Evolutionary conservation across 441 rosid genomes (phyloP).

Genomic region (Mallotus repandus): DNA sequence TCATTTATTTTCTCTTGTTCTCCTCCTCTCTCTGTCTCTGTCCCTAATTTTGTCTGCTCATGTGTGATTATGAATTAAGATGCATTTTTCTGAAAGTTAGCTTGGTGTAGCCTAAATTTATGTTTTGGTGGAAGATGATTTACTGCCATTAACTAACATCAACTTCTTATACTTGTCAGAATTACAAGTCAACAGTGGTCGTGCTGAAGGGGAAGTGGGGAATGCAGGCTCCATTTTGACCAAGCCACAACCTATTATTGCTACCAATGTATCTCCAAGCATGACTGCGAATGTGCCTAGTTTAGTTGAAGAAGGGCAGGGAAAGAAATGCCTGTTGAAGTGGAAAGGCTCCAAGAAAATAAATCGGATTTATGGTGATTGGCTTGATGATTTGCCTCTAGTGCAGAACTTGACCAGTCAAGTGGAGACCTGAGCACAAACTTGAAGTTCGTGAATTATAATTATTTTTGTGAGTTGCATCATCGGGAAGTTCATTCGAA

Average conservation of each 20-base stretch:
- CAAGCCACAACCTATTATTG: constrained; percentile 40
- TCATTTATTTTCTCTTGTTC: not conserved
- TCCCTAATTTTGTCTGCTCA: not conserved
- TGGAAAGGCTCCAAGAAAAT: constrained; percentile 86
- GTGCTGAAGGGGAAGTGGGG: constrained; percentile 56
- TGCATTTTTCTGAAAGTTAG: not conserved
- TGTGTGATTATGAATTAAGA: not conserved
- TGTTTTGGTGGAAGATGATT: not conserved
- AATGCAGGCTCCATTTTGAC: constrained; percentile 26
- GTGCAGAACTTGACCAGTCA: constrained; percentile 47
- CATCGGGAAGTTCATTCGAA: not conserved
- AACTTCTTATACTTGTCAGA: constrained; percentile 41
- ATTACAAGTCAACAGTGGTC: constrained; percentile 49
- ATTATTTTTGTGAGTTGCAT: not conserved
- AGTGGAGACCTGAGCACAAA: constrained; percentile 52
- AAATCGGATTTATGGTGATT: constrained; percentile 81
- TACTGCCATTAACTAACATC: not conserved
- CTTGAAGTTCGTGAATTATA: not conserved
- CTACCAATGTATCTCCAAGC: constrained; percentile 41
- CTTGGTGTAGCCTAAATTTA: not conserved
- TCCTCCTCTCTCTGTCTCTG: not conserved
- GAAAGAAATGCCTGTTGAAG: constrained; percentile 62
- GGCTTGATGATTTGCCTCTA: constrained; percentile 91
- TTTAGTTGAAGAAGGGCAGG: constrained; percentile 47
- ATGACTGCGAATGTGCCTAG: constrained; percentile 33